Evolutionary conservation across 148 eudicot genomes (phyloP).

Genomic region (Heliosperma pusillum): DNA sequence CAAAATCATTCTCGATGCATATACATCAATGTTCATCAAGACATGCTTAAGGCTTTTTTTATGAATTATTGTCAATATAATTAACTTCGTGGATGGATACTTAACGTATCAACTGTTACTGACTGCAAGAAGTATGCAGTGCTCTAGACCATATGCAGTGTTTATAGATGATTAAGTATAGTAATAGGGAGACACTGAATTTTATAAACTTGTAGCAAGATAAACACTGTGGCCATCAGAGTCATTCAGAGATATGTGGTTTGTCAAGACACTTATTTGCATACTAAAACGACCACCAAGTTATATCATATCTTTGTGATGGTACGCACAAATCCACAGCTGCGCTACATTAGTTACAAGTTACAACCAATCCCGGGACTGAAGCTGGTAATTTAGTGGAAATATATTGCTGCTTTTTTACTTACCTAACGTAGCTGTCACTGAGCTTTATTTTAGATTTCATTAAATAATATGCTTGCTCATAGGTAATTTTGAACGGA

Average conservation of each 20-base stretch:
- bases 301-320: background rate
- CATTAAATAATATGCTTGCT: background rate
- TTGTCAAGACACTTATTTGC: background rate
- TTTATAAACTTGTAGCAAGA: background rate
- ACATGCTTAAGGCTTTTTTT: background rate
- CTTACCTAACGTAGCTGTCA: background rate
- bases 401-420: background rate
- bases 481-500: slow-evolving; percentile 80
- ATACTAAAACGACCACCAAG: background rate
- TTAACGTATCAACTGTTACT: slow-evolving; percentile 1
- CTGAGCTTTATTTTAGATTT: background rate
- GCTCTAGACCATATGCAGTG: background rate
- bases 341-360: background rate
- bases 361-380: background rate
- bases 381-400: background rate
- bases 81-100: background rate
- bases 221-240: background rate
- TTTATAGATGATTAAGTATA: background rate
- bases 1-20: background rate
- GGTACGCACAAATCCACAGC: background rate
- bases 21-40: background rate
- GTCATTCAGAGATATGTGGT: background rate
- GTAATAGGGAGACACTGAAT: background rate
- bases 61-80: background rate
- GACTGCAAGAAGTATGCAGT: background rate